phyloP scores from a whole-genome alignment of 345 rosid genomes.

The Microcos paniculata region DNA sequence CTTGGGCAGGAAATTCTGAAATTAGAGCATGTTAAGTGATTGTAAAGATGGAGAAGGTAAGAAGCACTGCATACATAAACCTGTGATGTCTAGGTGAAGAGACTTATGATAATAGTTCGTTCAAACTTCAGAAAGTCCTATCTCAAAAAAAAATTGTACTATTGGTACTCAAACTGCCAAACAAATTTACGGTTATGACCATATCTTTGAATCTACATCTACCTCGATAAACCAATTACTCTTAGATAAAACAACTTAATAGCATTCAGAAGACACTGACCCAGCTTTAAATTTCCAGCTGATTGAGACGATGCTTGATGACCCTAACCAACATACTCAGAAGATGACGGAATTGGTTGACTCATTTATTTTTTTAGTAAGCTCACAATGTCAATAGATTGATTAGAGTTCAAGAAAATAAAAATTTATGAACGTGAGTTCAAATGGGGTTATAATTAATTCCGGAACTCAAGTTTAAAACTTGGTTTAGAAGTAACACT shows the following conservation, averaged over 20 bases:
- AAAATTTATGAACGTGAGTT: neutral
- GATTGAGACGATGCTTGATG: too few species aligned
- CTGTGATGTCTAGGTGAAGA: neutral
- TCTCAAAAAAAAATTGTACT: neutral
- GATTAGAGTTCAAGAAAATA: neutral
- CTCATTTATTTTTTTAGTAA: neutral
- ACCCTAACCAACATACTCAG: neutral
- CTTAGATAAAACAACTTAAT: neutral
- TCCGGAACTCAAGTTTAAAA: neutral
- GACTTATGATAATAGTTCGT: neutral
- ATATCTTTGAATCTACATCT: neutral
- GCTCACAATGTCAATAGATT: neutral
- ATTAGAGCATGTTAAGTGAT: neutral
- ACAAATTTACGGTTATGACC: neutral
- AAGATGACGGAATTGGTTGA: neutral
- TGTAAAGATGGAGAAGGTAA: neutral
- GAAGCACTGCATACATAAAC: neutral
- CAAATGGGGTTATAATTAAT: neutral
- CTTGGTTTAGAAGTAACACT: neutral
- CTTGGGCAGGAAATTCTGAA: neutral
- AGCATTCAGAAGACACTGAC: neutral
- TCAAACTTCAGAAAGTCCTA: neutral
- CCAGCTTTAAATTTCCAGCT: too few species aligned
- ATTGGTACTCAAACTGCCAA: neutral
- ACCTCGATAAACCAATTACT: neutral